A percentile compares a stretch with the other conserved stretches of the same genome.
Evolutionary conservation across 2,329 filamentous ascomycete genomes (phyloP).

Genomic region (Cadophora sp.): DNA sequence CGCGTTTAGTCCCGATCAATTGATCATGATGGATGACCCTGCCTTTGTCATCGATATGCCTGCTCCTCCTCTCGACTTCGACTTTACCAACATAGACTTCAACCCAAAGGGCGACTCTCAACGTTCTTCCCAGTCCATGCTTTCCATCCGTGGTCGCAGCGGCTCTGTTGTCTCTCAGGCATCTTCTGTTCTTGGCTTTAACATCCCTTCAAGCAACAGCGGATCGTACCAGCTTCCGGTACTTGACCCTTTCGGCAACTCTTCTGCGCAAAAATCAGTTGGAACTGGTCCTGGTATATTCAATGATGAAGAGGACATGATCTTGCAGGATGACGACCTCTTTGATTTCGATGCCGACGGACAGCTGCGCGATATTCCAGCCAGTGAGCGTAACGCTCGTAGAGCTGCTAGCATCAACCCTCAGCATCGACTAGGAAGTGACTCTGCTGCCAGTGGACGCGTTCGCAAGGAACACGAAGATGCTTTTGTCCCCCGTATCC

Average conservation of each 20-base stretch:
- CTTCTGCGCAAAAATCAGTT: slow-evolving; percentile 44
- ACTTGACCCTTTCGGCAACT: slow-evolving; percentile 42
- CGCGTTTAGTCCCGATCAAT: slow-evolving; percentile 69
- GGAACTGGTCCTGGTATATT: slow-evolving; percentile 43
- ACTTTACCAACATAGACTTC: slow-evolving; percentile 53
- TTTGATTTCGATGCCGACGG: slow-evolving; percentile 69
- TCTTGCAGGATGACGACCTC: slow-evolving; percentile 57
- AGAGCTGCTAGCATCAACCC: slow-evolving; percentile 25
- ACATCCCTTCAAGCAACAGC: slow-evolving; percentile 55
- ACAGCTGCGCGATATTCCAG: slow-evolving; percentile 57
- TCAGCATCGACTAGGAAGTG: slow-evolving; percentile 39
- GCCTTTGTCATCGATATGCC: slow-evolving; percentile 73
- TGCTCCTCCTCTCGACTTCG: slow-evolving; percentile 64
- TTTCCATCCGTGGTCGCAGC: slow-evolving; percentile 43
- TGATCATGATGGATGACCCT: slow-evolving; percentile 83
- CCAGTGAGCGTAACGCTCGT: slow-evolving; percentile 35
- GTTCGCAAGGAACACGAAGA: slow-evolving; percentile 53
- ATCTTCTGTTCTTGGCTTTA: slow-evolving; percentile 50
- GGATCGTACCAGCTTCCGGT: slow-evolving; percentile 44
- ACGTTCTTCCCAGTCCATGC: slow-evolving; percentile 43
- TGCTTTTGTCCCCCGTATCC: slow-evolving; percentile 41
- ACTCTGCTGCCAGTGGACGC: slow-evolving; percentile 48
- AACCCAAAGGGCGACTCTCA: slow-evolving; percentile 34
- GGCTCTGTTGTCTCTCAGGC: slow-evolving; percentile 36
- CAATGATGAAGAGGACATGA: slow-evolving; percentile 50